Evolutionary conservation across 2,329 filamentous ascomycete species (phyloP).

Genomic region (Fusarium pseudoanthophilum): DNA sequence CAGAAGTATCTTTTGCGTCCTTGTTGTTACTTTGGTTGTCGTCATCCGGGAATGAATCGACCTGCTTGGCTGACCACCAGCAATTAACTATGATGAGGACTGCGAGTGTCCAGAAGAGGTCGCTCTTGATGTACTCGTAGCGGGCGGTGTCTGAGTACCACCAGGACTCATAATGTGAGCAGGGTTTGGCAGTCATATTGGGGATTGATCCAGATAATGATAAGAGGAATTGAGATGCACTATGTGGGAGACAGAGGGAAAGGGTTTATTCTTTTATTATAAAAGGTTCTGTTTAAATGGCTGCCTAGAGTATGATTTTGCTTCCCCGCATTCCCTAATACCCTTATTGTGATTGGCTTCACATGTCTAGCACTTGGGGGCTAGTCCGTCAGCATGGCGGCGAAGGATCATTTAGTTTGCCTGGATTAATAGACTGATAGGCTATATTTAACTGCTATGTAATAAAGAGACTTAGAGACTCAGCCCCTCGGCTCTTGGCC

Average conservation of each 20-base stretch:
- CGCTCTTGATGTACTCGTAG: conserved; percentile 27
- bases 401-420: too few species aligned
- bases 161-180: not conserved
- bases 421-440: too few species aligned
- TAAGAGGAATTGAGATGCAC: not conserved
- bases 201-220: not conserved
- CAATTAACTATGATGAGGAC: conserved; percentile 13
- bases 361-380: not conserved
- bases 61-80: conserved; percentile 19
- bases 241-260: fast-evolving
- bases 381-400: not conserved
- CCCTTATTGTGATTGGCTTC: not conserved
- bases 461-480: not conserved
- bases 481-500: not conserved
- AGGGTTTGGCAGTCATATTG: not conserved
- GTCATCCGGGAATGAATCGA: not conserved
- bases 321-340: not conserved
- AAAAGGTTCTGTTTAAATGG: not conserved
- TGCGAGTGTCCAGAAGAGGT: conserved; percentile 27
- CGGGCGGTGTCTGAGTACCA: conserved; percentile 24
- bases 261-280: not conserved
- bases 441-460: not conserved
- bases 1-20: not conserved
- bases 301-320: conserved; percentile 1
- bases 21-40: fast-evolving